Conservation (phyloP, 805 yeast genomes). For the Komagataella kurtzmanii region DNA sequence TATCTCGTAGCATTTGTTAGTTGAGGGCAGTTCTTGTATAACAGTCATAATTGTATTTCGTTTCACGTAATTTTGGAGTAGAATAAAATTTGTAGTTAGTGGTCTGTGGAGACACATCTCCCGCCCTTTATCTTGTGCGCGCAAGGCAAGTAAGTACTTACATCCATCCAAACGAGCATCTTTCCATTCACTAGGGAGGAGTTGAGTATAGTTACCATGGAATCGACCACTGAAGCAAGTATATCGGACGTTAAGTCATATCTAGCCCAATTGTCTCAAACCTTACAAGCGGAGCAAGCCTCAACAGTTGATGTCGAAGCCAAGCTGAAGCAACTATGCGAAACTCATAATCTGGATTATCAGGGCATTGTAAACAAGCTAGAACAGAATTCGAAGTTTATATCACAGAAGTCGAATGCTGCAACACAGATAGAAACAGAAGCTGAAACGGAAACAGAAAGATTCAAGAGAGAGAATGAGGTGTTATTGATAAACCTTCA, state of each 20-base stretch:
- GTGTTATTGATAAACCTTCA: slow-evolving; percentile 16
- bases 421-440: neutral
- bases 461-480: slow-evolving; percentile 13
- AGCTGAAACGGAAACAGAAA: slow-evolving; percentile 6
- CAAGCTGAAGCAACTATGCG: neutral
- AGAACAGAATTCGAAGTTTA: too few relatives aligned
- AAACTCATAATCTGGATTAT: neutral
- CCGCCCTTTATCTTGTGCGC: neutral
- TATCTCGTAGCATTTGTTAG: neutral
- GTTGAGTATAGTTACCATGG: neutral
- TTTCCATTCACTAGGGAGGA: too few relatives aligned
- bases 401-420: too few relatives aligned
- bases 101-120: too few relatives aligned
- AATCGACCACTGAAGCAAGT: neutral
- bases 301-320: neutral
- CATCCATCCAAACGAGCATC: too few relatives aligned
- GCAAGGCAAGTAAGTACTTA: neutral
- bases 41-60: neutral
- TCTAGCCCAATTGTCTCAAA: neutral
- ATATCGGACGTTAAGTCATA: neutral
- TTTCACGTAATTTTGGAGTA: neutral
- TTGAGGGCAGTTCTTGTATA: neutral
- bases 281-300: slow-evolving; percentile 5
- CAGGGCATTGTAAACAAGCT: slow-evolving; percentile 5
- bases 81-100: neutral